Conservation (phyloP, 345 rosid species). For the Noccaea caerulescens region DNA sequence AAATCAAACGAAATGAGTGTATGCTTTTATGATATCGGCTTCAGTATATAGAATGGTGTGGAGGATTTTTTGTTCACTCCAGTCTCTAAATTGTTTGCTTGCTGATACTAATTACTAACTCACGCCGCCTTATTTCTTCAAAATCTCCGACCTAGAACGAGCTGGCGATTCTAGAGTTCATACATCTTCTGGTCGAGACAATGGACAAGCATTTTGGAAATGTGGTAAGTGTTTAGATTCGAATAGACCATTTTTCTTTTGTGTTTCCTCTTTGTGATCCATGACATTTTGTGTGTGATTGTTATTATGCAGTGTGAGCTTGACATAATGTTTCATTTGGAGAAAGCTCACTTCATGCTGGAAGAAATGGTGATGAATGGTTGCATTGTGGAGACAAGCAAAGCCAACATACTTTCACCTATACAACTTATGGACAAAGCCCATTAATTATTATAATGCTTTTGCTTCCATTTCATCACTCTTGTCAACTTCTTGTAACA, state of each 20-base stretch:
- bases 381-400: conserved; percentile 92
- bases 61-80: neutral
- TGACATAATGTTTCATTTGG: conserved; percentile 97
- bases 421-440: conserved; percentile 89
- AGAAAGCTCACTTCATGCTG: conserved; percentile 98
- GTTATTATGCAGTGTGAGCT: conserved; percentile 71
- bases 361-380: conserved; percentile 99
- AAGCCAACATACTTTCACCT: conserved; percentile 73
- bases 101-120: neutral
- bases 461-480: conserved; percentile 14
- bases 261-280: conserved; percentile 5
- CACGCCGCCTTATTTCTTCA: too few relatives aligned
- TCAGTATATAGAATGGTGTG: neutral
- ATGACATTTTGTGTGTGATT: neutral
- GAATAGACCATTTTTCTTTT: neutral
- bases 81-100: conserved; percentile 2
- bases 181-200: conserved; percentile 94
- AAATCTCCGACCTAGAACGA: conserved; percentile 55
- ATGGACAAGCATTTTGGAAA: conserved; percentile 99
- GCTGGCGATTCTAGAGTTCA: conserved; percentile 93
- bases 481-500: conserved; percentile 23
- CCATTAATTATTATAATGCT: conserved; percentile 41
- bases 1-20: neutral
- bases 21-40: neutral
- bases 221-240: conserved; percentile 59